Conservation (phyloP, 495 filamentous ascomycete genomes). For the Podospora tetraspora region DNA sequence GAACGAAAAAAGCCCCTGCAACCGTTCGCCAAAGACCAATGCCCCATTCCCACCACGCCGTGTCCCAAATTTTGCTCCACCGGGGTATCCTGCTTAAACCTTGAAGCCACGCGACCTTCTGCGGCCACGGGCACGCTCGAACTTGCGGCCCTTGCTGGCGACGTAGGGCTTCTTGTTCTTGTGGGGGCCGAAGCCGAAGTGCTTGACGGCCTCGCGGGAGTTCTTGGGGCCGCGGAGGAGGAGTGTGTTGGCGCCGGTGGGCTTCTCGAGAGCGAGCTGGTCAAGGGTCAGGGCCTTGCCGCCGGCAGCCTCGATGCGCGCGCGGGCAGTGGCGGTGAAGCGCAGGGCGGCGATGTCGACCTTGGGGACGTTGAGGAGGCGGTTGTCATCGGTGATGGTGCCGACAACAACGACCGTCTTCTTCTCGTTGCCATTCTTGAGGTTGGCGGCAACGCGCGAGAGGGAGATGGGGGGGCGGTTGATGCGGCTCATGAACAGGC, state of each 20-base stretch:
- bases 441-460: constrained; percentile 74
- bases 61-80: constrained; percentile 6
- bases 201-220: constrained; percentile 92
- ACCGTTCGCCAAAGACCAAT: constrained; percentile 8
- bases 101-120: constrained; percentile 97
- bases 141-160: constrained; percentile 97
- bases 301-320: constrained; percentile 85
- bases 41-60: constrained; percentile 19
- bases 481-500: constrained; percentile 94
- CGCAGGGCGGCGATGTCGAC: constrained; percentile 84
- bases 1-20: constrained; percentile 8
- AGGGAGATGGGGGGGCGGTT: constrained; percentile 94
- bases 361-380: constrained; percentile 83
- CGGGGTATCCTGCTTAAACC: constrained; percentile 59
- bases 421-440: constrained; percentile 63
- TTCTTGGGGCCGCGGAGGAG: constrained; percentile 97
- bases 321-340: constrained; percentile 92
- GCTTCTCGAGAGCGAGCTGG: constrained; percentile 87
- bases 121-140: constrained; percentile 95
- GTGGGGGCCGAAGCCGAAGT: constrained; percentile 97
- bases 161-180: constrained; percentile 98
- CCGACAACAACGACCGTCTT: constrained; percentile 92
- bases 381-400: constrained; percentile 95
- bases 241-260: constrained; percentile 90
- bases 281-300: constrained; percentile 93